These are phyloP conservation scores for Pythium pectinolyticum DNA, from an alignment of 352 stramenopile species.

Conservation along the genomic window DNA sequence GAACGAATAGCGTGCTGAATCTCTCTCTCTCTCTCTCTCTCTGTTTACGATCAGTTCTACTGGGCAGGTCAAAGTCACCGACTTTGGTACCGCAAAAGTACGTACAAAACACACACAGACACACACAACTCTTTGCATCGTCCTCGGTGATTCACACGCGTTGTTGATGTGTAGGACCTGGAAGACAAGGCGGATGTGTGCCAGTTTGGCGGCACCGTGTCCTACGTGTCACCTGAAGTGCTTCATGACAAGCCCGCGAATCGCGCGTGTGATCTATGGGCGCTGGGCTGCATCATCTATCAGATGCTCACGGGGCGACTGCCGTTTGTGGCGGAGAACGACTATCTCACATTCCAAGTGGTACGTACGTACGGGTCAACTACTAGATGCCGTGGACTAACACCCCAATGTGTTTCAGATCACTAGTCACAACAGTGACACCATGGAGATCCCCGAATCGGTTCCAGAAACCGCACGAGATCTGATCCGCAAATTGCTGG, in stretches of 20 bases:
- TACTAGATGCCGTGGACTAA: background rate
- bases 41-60: no score
- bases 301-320: conserved; percentile 84
- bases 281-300: conserved; percentile 89
- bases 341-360: conserved; percentile 91
- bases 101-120: background rate
- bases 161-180: conserved; percentile 48
- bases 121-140: background rate
- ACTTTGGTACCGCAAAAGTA: conserved; percentile 89
- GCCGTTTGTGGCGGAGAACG: conserved; percentile 88
- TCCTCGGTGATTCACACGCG: background rate
- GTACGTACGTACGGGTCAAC: conserved; percentile 26
- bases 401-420: conserved; percentile 39
- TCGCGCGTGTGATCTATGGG: conserved; percentile 88
- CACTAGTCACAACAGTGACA: conserved; percentile 77
- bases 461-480: conserved; percentile 69
- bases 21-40: no score
- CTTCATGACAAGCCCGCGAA: conserved; percentile 80
- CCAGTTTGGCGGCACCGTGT: conserved; percentile 89
- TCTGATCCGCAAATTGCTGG: conserved; percentile 74
- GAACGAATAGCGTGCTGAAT: no score
- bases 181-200: conserved; percentile 47
- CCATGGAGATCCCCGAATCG: conserved; percentile 69
- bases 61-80: conserved; percentile 89
- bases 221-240: conserved; percentile 92